Evolutionary conservation across 768 basidiomycete species (phyloP).

Genomic region (Gautieria morchelliformis): DNA sequence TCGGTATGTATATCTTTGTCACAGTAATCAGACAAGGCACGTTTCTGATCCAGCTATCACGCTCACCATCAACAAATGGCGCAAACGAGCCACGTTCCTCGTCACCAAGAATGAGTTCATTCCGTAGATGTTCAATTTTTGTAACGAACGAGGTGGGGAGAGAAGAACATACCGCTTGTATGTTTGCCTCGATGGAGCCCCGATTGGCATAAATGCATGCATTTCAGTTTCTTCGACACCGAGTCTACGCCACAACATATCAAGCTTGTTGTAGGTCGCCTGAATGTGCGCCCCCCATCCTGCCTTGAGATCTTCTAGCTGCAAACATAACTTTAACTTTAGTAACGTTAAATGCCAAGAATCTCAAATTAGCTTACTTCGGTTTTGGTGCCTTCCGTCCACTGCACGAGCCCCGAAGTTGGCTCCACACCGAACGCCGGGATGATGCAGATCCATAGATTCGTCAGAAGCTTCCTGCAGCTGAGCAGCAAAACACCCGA

Average conservation of each 20-base stretch:
- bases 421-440: conserved; percentile 60
- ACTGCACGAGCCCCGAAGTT: conserved; percentile 59
- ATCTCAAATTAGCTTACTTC: conserved; percentile 21
- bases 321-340: neutral
- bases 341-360: neutral
- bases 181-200: conserved; percentile 69
- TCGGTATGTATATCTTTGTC: conserved; percentile 75
- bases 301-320: conserved; percentile 64
- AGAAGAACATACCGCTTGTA: conserved; percentile 39
- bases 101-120: conserved; percentile 76
- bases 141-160: conserved; percentile 11
- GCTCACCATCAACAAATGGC: conserved; percentile 72
- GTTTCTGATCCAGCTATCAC: neutral
- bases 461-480: conserved; percentile 52
- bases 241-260: conserved; percentile 80
- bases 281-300: conserved; percentile 80
- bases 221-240: conserved; percentile 72
- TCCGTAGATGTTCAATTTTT: conserved; percentile 77
- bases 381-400: conserved; percentile 49
- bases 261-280: conserved; percentile 87
- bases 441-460: conserved; percentile 27
- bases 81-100: conserved; percentile 76
- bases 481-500: conserved; percentile 52
- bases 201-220: conserved; percentile 84
- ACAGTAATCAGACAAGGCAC: conserved; percentile 1